Conservation (phyloP, 148 eudicot genomes). For the Salicornia ramosissima region DNA sequence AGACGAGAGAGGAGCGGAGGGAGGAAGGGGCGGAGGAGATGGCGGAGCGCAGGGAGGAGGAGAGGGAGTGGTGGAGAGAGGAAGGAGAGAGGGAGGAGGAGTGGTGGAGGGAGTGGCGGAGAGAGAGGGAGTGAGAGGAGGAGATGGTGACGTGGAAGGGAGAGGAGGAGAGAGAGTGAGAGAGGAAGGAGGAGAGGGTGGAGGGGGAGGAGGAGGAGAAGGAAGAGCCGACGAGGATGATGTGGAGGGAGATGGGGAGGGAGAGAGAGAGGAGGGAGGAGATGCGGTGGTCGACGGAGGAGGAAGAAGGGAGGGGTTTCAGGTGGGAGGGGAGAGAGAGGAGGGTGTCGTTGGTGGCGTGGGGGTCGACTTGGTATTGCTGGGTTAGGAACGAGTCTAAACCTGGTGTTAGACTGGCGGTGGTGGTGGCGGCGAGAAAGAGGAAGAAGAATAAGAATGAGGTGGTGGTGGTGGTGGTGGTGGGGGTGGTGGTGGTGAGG, state of each 20-base stretch:
- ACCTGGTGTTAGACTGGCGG: conserved; percentile 37
- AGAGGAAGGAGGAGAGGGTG: conserved; percentile 39
- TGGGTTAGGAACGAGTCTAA: background rate
- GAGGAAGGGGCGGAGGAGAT: conserved; percentile 37
- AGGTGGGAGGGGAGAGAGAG: conserved; percentile 27
- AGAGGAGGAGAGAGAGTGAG: conserved; percentile 49
- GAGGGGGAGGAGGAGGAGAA: conserved; percentile 48
- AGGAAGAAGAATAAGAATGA: conserved; percentile 18
- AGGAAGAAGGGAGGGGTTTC: conserved; percentile 17
- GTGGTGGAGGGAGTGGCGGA: conserved; percentile 53
- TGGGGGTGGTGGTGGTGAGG: conserved; percentile 12
- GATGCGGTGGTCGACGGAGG: conserved; percentile 44
- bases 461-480: conserved; percentile 11
- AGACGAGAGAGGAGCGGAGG: conserved; percentile 45
- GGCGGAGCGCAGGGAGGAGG: conserved; percentile 33
- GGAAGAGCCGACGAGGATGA: conserved; percentile 58
- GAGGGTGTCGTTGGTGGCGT: conserved; percentile 58
- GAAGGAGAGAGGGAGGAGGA: conserved; percentile 35
- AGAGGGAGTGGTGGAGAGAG: conserved; percentile 45
- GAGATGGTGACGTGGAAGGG: conserved; percentile 65
- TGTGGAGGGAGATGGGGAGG: conserved; percentile 41
- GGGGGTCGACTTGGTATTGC: conserved; percentile 27
- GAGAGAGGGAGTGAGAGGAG: conserved; percentile 38
- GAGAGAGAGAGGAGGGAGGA: conserved; percentile 48
- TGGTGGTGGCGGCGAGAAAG: conserved; percentile 21